Percentiles rank a stretch among this genome's conserved stretches.
These are phyloP conservation scores for Populus alba DNA, from an alignment of 345 rosid species.

Conservation along the genomic window DNA sequence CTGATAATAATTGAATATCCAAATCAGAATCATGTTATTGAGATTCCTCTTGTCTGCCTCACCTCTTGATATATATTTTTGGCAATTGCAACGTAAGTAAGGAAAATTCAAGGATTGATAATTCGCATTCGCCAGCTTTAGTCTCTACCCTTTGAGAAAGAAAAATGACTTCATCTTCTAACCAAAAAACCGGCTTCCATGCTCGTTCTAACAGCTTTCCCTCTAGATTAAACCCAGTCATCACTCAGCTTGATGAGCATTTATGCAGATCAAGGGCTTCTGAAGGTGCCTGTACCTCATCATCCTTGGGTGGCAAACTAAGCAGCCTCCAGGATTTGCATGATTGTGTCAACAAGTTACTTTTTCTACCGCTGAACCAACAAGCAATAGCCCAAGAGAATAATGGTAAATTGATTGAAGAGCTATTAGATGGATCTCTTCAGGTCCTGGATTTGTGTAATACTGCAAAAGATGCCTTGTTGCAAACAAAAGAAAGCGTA, in stretches of 20 bases:
- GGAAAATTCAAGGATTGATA: not conserved
- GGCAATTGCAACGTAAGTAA: not conserved
- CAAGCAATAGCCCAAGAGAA: not conserved
- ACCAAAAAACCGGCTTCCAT: not conserved
- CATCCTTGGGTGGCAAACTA: not conserved
- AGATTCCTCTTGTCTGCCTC: not conserved
- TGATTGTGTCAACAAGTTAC: not conserved
- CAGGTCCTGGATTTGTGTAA: no score
- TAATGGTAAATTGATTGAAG: not conserved
- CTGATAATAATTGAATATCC: not conserved
- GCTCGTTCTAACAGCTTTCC: not conserved
- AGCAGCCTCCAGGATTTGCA: not conserved
- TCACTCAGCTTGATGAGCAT: not conserved
- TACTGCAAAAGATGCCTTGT: constrained; percentile 23
- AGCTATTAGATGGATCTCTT: no score
- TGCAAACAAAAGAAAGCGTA: constrained; percentile 18
- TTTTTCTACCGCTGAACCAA: not conserved
- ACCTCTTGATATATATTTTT: not conserved
- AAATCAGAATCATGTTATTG: not conserved
- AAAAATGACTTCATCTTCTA: not conserved
- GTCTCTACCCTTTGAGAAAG: not conserved
- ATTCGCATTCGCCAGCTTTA: not conserved
- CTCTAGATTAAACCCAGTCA: not conserved
- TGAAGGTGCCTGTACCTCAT: not conserved
- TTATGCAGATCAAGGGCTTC: not conserved